Conservation (phyloP, 2,329 filamentous ascomycete species). For the Ceratocystiopsis sp. region DNA sequence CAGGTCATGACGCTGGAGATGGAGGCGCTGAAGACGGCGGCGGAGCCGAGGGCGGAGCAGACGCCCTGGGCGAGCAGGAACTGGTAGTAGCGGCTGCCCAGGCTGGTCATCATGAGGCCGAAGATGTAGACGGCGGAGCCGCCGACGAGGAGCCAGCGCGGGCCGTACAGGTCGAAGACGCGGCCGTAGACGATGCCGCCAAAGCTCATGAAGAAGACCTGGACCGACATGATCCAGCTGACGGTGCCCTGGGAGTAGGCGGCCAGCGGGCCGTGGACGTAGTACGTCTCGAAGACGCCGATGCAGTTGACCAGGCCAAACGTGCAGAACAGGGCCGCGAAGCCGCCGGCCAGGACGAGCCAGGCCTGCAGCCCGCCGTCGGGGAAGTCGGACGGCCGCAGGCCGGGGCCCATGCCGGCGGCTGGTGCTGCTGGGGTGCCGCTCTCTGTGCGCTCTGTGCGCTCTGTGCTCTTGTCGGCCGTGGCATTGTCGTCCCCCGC, state of each 20-base stretch:
- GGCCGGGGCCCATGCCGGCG: conserved; percentile 12
- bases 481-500: not conserved
- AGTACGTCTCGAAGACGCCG: conserved; percentile 42
- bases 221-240: conserved; percentile 39
- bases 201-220: conserved; percentile 27
- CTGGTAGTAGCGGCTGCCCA: conserved; percentile 24
- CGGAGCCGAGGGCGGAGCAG: conserved; percentile 16
- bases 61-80: conserved; percentile 22
- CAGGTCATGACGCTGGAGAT: conserved; percentile 23
- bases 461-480: not conserved
- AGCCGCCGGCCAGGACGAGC: conserved; percentile 25
- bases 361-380: conserved; percentile 34
- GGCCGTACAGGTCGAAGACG: conserved; percentile 40
- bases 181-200: conserved; percentile 28
- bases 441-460: not conserved
- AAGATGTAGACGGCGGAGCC: conserved; percentile 38
- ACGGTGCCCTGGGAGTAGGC: conserved; percentile 31
- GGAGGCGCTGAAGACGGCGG: conserved; percentile 19
- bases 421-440: conserved; percentile 6
- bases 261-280: conserved; percentile 27
- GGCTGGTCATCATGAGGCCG: conserved; percentile 42
- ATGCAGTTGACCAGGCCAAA: conserved; percentile 24
- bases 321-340: conserved; percentile 21
- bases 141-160: conserved; percentile 31
- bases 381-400: conserved; percentile 27